phyloP scores from a whole-genome alignment of 108 stramenopile genomes.

The Schizochytrium sp. region DNA sequence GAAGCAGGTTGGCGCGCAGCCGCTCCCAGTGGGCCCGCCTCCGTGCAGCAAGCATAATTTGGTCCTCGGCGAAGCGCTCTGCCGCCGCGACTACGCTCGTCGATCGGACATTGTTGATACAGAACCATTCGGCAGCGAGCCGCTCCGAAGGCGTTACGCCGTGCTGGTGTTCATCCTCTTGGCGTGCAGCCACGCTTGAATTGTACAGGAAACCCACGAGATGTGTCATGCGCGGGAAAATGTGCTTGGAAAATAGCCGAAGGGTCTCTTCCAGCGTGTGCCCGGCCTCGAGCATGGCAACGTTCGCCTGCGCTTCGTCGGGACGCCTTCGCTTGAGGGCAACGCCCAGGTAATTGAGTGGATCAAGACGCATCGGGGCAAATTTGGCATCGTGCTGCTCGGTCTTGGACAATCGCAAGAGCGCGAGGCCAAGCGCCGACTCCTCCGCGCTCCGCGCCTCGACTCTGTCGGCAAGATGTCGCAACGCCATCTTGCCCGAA shows the following conservation, averaged over 20 bases:
- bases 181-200: neutral
- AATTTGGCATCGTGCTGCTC: neutral
- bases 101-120: neutral
- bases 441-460: neutral
- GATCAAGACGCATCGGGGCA: neutral
- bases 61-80: neutral
- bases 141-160: slow-evolving; percentile 3
- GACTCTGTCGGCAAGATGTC: neutral
- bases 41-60: slow-evolving; percentile 1
- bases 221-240: neutral
- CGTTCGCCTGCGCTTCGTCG: neutral
- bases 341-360: neutral
- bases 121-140: neutral
- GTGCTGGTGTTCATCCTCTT: neutral
- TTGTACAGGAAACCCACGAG: neutral
- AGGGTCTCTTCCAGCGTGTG: neutral
- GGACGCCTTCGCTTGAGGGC: neutral
- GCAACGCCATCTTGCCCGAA: neutral
- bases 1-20: neutral
- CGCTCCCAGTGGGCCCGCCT: neutral
- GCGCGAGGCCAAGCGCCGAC: neutral
- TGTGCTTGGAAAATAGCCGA: neutral
- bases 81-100: neutral
- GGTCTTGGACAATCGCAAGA: neutral
- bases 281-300: neutral